phyloP scores from a whole-genome alignment of 257 asterid genomes.

The Leonotis leonurus region DNA sequence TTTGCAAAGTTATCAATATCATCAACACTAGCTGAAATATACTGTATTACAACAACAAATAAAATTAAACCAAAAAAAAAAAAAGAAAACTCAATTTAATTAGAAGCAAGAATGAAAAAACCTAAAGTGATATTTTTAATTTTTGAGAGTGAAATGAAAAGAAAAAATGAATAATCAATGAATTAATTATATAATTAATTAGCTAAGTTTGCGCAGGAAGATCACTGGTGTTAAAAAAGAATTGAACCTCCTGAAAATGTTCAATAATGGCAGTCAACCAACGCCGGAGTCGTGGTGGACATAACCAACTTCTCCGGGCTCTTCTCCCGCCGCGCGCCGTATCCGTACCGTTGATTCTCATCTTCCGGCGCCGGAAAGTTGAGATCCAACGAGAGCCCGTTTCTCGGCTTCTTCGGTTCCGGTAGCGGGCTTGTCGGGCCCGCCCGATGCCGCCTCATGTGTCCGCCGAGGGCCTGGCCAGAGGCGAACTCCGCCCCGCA shows the following conservation, averaged over 20 bases:
- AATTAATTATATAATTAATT: background rate
- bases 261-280: constrained; percentile 54
- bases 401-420: constrained; percentile 18
- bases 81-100: background rate
- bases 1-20: background rate
- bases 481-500: constrained; percentile 38
- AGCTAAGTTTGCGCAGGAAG: constrained; percentile 5
- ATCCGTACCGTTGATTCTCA: constrained; percentile 27
- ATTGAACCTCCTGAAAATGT: constrained; percentile 20
- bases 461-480: constrained; percentile 45
- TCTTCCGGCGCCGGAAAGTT: constrained; percentile 68
- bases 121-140: too few relatives aligned
- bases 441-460: constrained; percentile 40
- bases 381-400: constrained; percentile 54
- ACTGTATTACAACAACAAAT: background rate
- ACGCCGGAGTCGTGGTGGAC: constrained; percentile 27
- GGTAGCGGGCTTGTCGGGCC: constrained; percentile 4
- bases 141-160: too few relatives aligned
- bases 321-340: constrained; percentile 16
- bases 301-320: constrained; percentile 28
- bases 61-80: too few relatives aligned
- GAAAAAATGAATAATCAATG: background rate
- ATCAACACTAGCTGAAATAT: background rate
- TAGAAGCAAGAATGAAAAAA: background rate
- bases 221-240: constrained; percentile 17